phyloP scores from a whole-genome alignment of 2,329 filamentous ascomycete species.

The Domatiomyces globalis region DNA sequence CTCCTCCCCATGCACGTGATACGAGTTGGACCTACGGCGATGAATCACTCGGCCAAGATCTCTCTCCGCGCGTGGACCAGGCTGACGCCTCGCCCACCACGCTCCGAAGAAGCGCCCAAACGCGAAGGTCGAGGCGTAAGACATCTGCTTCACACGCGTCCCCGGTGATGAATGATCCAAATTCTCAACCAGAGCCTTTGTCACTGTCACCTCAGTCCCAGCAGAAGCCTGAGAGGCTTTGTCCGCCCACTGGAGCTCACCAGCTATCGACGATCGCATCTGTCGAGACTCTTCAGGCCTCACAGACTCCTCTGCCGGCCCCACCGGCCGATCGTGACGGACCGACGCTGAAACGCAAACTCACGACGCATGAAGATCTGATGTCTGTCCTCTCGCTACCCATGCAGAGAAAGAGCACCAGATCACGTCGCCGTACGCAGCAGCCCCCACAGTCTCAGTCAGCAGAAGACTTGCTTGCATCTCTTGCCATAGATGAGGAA shows the following conservation, averaged over 20 bases:
- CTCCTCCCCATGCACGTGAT: background rate
- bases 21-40: background rate
- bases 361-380: conserved; percentile 85
- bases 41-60: background rate
- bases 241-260: conserved; percentile 40
- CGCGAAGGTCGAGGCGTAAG: conserved; percentile 7
- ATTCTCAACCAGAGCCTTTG: conserved; percentile 1
- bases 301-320: conserved; percentile 19
- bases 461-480: conserved; percentile 60
- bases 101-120: conserved; percentile 2
- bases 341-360: conserved; percentile 49
- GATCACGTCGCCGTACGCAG: conserved; percentile 58
- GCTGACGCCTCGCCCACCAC: conserved; percentile 1
- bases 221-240: conserved; percentile 23
- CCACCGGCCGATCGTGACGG: conserved; percentile 21
- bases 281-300: conserved; percentile 33
- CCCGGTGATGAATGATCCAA: conserved; percentile 11
- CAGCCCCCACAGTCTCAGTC: conserved; percentile 39
- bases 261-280: conserved; percentile 46
- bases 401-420: conserved; percentile 50
- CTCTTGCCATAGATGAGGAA: conserved; percentile 68
- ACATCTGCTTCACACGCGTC: conserved; percentile 2
- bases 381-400: conserved; percentile 75
- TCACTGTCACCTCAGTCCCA: background rate
- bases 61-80: background rate